A percentile compares a stretch with the other conserved stretches of the same genome.
Conservation (phyloP, 352 stramenopile genomes). For the Thalassiosira delicatula region DNA sequence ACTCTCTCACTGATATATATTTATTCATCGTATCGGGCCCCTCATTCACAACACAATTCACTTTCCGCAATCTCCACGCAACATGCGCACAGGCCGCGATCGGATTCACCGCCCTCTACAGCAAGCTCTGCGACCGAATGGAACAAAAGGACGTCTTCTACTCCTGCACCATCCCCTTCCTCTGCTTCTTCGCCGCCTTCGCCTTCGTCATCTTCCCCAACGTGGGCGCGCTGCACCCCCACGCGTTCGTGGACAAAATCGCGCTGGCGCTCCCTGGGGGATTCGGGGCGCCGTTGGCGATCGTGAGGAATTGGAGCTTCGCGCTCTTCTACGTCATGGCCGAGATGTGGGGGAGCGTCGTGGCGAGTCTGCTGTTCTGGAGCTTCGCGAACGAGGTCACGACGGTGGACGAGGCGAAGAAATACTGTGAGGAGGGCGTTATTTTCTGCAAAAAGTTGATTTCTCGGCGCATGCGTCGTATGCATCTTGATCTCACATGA, state of each 20-base stretch:
- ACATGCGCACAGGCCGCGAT: slow-evolving; percentile 79
- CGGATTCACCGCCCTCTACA: slow-evolving; percentile 80
- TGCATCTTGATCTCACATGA: too few species aligned
- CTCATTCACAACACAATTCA: too few species aligned
- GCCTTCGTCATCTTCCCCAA: slow-evolving; percentile 86
- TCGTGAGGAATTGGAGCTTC: slow-evolving; percentile 88
- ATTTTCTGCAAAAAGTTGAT: too few species aligned
- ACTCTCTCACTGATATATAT: too few species aligned
- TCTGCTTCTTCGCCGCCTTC: slow-evolving; percentile 87
- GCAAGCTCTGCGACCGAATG: slow-evolving; percentile 77
- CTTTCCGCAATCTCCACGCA: too few species aligned
- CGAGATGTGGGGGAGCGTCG: slow-evolving; percentile 89
- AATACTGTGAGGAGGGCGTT: slow-evolving; percentile 88
- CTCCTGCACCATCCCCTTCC: slow-evolving; percentile 83
- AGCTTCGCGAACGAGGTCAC: slow-evolving; percentile 88
- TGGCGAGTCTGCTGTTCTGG: slow-evolving; percentile 88
- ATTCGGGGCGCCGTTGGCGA: slow-evolving; percentile 82
- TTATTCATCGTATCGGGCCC: too few species aligned
- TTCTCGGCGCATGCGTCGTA: too few species aligned
- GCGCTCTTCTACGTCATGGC: slow-evolving; percentile 88
- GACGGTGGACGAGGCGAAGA: slow-evolving; percentile 88
- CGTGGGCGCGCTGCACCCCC: slow-evolving; percentile 82
- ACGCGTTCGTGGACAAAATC: slow-evolving; percentile 81
- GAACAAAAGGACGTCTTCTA: slow-evolving; percentile 87
- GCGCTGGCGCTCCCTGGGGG: slow-evolving; percentile 60